Evolutionary conservation across 2,329 filamentous ascomycete species (phyloP), one percentile per base, ranked within the genome.

Genomic region (Cordyceps fumosorosea): DNA sequence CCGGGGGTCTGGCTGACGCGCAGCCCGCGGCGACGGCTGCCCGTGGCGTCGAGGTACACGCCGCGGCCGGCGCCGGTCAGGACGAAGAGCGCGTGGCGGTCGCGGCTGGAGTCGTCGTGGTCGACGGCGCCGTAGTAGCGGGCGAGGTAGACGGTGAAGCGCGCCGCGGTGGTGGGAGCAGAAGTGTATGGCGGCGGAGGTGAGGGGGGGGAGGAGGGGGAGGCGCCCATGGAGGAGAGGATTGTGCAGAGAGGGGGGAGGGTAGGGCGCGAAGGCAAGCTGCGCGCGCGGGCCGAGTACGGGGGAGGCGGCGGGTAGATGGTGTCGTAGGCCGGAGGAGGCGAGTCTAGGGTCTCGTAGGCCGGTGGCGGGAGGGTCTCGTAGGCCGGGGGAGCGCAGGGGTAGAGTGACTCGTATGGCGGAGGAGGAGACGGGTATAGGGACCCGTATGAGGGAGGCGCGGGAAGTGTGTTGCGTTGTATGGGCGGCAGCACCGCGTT

Each of bases 1-100:
- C 50, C 50, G 4, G 14, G 50, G 1, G 42, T 56, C 12, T 50
- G 24, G 6, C 5, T 4, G 20, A 24, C 16, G 22, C 58, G 53
- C 26, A 32, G 22, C 18, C 20, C 44, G 62, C 51, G 16, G 55
- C 37, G 29, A 63, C 37, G 34, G 65, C 44, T 32, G 42, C 52
- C n/a, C 52, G 53, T 42, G 45, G 64, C 16, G 40, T 52, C 20
- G 18, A 57, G 24, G 54, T 52, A 61, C 26, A 61, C 44, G 40
- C 51, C 54, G 20, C 37, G 34, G 40, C 8, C 14, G 26, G 26
- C 2, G 20, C n/a, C 11, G 18, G 58, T 65, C 1, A 44, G n/a
- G 34, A 56, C 22, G 18, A 60, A 56, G 51, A 62, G 60, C 42
- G 18, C 26, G 51, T 60, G 58, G 29, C 42, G 57, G 48, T 60